These are phyloP conservation scores for Nothopassalora personata DNA, from an alignment of 2,329 filamentous ascomycete species.

Conservation along the genomic window DNA sequence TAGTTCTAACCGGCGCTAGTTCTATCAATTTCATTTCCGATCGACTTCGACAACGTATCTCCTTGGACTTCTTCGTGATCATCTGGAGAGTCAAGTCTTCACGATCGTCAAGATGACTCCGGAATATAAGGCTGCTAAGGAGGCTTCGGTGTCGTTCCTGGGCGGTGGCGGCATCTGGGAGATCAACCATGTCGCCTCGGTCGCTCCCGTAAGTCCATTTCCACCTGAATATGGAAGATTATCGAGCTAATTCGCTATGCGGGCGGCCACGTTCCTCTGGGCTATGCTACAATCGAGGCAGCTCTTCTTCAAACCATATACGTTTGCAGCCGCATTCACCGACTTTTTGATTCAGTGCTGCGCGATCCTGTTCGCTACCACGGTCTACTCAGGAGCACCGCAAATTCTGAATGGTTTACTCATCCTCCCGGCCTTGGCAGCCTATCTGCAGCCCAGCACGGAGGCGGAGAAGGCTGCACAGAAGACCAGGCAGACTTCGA, in stretches of 20 bases:
- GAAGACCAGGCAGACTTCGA: constrained; percentile 12
- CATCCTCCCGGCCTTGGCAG: constrained; percentile 58
- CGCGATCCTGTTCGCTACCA: constrained; percentile 76
- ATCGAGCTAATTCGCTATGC: constrained; percentile 18
- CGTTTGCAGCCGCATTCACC: constrained; percentile 59
- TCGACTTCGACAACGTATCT: not conserved
- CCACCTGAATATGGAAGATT: constrained; percentile 24
- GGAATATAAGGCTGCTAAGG: constrained; percentile 86
- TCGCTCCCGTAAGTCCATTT: constrained; percentile 66
- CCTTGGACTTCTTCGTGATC: not conserved
- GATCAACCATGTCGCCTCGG: constrained; percentile 78
- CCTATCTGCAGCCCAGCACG: constrained; percentile 42
- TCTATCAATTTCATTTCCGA: constrained; percentile 3
- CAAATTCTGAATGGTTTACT: constrained; percentile 70
- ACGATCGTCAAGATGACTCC: constrained; percentile 24
- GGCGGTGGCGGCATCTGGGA: constrained; percentile 77
- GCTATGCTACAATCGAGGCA: constrained; percentile 79
- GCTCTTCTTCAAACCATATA: constrained; percentile 75
- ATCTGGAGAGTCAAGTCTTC: not conserved
- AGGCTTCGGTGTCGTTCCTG: constrained; percentile 90
- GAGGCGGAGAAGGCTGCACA: constrained; percentile 30
- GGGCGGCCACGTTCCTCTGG: constrained; percentile 83
- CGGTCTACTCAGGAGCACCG: constrained; percentile 72
- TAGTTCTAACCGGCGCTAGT: not conserved
- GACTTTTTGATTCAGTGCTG: constrained; percentile 87